Base-by-base conservation (phyloP, 169 alveolate species). In the Haemoproteus tartakovskyi region DNA sequence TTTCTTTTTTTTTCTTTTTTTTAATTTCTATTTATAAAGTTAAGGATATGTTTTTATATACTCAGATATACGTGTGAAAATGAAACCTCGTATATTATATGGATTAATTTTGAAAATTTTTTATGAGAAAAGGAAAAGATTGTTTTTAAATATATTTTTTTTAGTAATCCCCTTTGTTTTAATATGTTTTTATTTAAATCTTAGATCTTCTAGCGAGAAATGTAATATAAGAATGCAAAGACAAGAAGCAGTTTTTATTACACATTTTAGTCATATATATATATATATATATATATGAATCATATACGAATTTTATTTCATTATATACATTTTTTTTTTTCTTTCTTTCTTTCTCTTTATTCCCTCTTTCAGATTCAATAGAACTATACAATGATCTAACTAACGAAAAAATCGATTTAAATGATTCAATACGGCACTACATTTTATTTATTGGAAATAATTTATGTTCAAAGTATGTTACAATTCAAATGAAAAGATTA, bases 61-160 rank as follows among this genome's bases (percentile, higher is more conserved):
- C 21, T 22, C 16, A 38, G 52, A 27, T 40, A 6, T 30, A 18
- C 12, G 43, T 30, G 24, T 43, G 51, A 67, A 46, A 30, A 67
- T 67, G 82, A 67, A 67, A 47, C 11, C 18, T 47, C 82, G 82
- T 52, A 67, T 52, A 47, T 26, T 67, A 52, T 51, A 67, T 24
- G 82, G 82, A 12, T 52, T 67, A 46, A 1, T 67, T 29, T 52
- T 52, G 43, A 67, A 67, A 16, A 47, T 26, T 6, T 67, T 38
- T 52, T 67, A 67, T 67, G 82, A 67, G 54, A 67, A 67, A 45
- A 52, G 67, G 43, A 67, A 67, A 56, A 46, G 54, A 52, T 40
- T 54, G 19, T 11, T 67, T 54, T 56, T 67, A 38, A 52, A 67
- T 59, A 41, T 67, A 41, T 67, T 67, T 59, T 67, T 67, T 67